Evolutionary conservation across 208 protist genomes (phyloP).

Genomic region (Phytomonas sp.): DNA sequence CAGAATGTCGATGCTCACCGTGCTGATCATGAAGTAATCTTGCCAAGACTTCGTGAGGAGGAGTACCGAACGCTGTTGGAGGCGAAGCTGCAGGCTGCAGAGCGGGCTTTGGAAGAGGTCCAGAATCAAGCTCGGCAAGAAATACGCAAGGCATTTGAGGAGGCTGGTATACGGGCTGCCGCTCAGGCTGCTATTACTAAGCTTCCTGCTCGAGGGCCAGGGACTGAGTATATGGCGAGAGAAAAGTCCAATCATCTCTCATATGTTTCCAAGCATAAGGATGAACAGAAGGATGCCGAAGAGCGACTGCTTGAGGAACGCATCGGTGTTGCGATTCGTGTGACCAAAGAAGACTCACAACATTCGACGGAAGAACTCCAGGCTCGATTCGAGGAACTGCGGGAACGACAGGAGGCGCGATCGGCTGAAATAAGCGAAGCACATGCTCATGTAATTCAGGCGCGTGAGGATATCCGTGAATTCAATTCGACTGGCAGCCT

Average conservation of each 20-base stretch:
- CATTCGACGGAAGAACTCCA: slow-evolving; percentile 25
- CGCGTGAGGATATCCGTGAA: slow-evolving; percentile 19
- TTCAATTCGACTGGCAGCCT: slow-evolving; percentile 17
- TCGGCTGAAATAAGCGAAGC: slow-evolving; percentile 31
- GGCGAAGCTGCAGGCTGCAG: slow-evolving; percentile 42
- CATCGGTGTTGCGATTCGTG: slow-evolving; percentile 30
- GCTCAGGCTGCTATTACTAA: slow-evolving; percentile 30
- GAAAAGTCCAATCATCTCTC: slow-evolving; percentile 22
- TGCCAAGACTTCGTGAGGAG: slow-evolving; percentile 39
- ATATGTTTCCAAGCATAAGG: slow-evolving; percentile 21
- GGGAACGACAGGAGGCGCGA: slow-evolving; percentile 29
- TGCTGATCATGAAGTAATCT: slow-evolving; percentile 28
- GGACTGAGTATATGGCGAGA: slow-evolving; percentile 23
- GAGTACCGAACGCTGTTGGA: slow-evolving; percentile 37
- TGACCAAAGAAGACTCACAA: slow-evolving; percentile 27
- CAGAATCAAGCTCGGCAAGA: slow-evolving; percentile 32
- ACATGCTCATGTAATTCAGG: slow-evolving; percentile 13
- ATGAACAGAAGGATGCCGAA: slow-evolving; percentile 22
- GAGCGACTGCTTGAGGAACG: slow-evolving; percentile 28
- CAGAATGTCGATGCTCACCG: slow-evolving; percentile 27
- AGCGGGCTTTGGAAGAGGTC: slow-evolving; percentile 39
- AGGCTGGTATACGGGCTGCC: slow-evolving; percentile 30
- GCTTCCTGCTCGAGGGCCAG: slow-evolving; percentile 23
- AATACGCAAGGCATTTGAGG: slow-evolving; percentile 27
- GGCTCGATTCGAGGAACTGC: slow-evolving; percentile 33